These are phyloP conservation scores for Irpex rosettiformis DNA, from an alignment of 1,284 basidiomycete species.

Conservation along the genomic window DNA sequence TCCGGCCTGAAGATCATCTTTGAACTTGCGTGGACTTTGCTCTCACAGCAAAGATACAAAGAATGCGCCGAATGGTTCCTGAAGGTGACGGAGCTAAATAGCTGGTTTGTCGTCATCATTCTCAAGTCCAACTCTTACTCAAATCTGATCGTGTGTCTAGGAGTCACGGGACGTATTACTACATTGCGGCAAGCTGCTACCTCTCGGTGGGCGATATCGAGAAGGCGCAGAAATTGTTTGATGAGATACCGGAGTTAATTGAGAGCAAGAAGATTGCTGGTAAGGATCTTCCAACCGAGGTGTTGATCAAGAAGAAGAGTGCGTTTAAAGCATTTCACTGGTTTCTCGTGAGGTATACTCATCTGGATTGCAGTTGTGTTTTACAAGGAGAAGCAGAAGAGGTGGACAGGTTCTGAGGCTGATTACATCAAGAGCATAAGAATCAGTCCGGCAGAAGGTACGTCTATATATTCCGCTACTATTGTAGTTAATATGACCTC, in stretches of 20 bases:
- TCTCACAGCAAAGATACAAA: conserved; percentile 59
- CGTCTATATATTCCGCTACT: conserved; percentile 16
- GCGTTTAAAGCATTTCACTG: conserved; percentile 14
- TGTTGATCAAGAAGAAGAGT: conserved; percentile 72
- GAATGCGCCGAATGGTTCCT: conserved; percentile 68
- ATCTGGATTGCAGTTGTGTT: conserved; percentile 54
- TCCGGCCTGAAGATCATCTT: conserved; percentile 54
- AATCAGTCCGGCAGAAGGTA: conserved; percentile 69
- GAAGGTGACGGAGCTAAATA: conserved; percentile 61
- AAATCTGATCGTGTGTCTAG: conserved; percentile 28
- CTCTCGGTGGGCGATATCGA: conserved; percentile 47
- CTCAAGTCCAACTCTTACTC: background rate
- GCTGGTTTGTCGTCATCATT: conserved; percentile 43
- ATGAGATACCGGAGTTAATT: conserved; percentile 56
- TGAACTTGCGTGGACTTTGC: conserved; percentile 73
- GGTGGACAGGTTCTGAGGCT: conserved; percentile 46
- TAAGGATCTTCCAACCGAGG: conserved; percentile 69
- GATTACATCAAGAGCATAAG: conserved; percentile 51
- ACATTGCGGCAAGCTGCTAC: conserved; percentile 68
- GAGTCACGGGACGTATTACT: conserved; percentile 76
- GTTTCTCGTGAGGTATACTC: background rate
- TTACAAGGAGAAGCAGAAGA: conserved; percentile 63
- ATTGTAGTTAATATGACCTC: background rate
- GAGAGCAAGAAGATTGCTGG: conserved; percentile 61
- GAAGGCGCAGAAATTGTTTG: conserved; percentile 57